Evolutionary conservation across 225 moss, liverwort and hornwort genomes (phyloP), one percentile per base, ranked within the genome.

Genomic region (Polytrichum commune): DNA sequence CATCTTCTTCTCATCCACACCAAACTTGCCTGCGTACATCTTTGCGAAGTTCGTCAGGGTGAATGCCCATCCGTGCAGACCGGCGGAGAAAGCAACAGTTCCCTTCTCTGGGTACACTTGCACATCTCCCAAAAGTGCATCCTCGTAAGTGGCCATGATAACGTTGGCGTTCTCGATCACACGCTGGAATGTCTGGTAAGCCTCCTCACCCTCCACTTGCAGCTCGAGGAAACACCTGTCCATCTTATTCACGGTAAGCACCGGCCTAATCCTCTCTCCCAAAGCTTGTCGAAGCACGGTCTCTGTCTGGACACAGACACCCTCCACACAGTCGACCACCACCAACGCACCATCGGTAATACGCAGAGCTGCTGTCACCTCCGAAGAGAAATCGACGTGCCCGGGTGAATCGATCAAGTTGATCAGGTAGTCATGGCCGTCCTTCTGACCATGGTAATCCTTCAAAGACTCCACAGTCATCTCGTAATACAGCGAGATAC

Each of bases 1-100:
- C 93, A 96, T 96, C 78, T 90, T 96, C 81, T 91, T 93, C 86
- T 86, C 89, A 25, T 81, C 89, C 81, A 85, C 82, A 33, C 82
- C 82, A 32, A 89, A 89, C 78, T 73, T 86, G 4, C 77, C 79
- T 0, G 85, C 85, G 72, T 86, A 89, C 89, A 89, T 89, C 83
- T 89, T 89, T 1, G 85, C 86, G 54, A 89, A 89, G 74, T 81
- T 85, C 27, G 89, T 85, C 74, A 89, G 57, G 1, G 89, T 89
- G 75, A 89, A 89, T 1, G 86, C 86, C 89, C 89, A 89, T 0
- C 89, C 89, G 53, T 89, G 89, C 0, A 89, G 83, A 65, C 89
- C 89, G 3, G 89, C 89, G 0, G 89, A 89, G 20, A 89, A 89
- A 19, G 89, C 86, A n/a, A 89, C 89, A 0, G 88, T 89, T 1